Evolutionary conservation across 352 stramenopile genomes (phyloP).

Genomic region (Phytophthora sansomeana): DNA sequence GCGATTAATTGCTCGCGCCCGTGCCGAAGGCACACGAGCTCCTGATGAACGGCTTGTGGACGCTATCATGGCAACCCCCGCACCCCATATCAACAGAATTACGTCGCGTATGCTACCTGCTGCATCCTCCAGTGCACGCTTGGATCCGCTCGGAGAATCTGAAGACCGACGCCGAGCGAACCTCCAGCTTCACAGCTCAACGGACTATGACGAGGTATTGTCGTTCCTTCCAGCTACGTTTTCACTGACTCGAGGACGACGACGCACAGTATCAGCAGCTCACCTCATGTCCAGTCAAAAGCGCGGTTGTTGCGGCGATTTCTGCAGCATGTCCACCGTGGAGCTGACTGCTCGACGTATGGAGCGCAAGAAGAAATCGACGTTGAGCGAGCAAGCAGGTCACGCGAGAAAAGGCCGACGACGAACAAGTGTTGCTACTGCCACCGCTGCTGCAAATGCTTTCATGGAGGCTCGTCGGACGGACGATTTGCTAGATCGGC

Average conservation of each 20-base stretch:
- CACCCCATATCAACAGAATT: constrained; percentile 35
- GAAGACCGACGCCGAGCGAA: constrained; percentile 27
- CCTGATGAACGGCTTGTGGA: constrained; percentile 75
- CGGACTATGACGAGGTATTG: constrained; percentile 64
- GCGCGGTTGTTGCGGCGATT: constrained; percentile 75
- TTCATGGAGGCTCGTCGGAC: constrained; percentile 59
- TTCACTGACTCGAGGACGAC: constrained; percentile 59
- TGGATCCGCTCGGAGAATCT: constrained; percentile 52
- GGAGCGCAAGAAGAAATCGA: constrained; percentile 39
- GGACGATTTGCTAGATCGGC: constrained; percentile 22
- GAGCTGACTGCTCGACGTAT: constrained; percentile 53
- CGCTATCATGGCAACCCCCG: constrained; percentile 73
- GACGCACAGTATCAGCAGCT: constrained; percentile 63
- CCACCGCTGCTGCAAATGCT: constrained; percentile 58
- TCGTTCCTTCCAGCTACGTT: constrained; percentile 62
- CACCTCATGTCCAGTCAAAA: constrained; percentile 82
- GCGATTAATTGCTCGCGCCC: constrained; percentile 63
- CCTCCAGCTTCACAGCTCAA: constrained; percentile 39
- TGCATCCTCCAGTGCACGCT: constrained; percentile 37
- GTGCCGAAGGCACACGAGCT: constrained; percentile 52
- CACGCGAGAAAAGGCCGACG: constrained; percentile 30
- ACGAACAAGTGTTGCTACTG: constrained; percentile 58
- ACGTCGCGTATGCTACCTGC: constrained; percentile 35
- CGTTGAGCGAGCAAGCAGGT: constrained; percentile 13
- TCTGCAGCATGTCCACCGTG: constrained; percentile 58